phyloP scores from a whole-genome alignment of 2,329 filamentous ascomycete genomes.

The Ilyonectria sp. region DNA sequence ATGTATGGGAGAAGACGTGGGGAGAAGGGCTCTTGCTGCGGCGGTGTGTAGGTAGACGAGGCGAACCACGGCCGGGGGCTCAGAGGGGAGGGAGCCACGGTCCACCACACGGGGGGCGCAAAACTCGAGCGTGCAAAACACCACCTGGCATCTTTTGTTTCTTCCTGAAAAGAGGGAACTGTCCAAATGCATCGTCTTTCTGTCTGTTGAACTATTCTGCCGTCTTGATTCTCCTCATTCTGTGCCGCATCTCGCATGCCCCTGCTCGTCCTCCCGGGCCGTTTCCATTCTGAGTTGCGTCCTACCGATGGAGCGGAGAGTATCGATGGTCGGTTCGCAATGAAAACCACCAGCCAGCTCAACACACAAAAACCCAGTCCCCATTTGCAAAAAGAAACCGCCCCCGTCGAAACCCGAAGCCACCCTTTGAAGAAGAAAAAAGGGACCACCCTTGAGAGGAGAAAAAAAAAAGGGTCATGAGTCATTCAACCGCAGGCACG shows the following conservation, averaged over 20 bases:
- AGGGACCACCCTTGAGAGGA: background rate
- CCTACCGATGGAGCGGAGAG: background rate
- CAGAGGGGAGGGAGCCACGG: background rate
- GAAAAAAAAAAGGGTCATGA: constrained; percentile 1
- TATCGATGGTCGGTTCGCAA: background rate
- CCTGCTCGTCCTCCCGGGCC: background rate
- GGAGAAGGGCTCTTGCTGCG: background rate
- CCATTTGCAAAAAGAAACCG: background rate
- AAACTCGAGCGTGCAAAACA: background rate
- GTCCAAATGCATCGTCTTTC: background rate
- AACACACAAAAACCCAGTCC: background rate
- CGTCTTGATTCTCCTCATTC: background rate
- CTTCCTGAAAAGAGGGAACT: background rate
- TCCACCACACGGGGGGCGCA: background rate
- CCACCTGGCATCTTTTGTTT: background rate
- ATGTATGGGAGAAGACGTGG: background rate
- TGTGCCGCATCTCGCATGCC: background rate
- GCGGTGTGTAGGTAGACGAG: background rate
- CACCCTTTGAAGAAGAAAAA: background rate
- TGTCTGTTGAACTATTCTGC: background rate
- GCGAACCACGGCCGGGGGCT: background rate
- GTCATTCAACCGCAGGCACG: background rate
- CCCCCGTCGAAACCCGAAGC: background rate
- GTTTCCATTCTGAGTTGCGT: background rate
- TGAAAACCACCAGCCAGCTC: background rate